Base-by-base conservation (phyloP, 345 rosid species). In the Murraya paniculata region DNA sequence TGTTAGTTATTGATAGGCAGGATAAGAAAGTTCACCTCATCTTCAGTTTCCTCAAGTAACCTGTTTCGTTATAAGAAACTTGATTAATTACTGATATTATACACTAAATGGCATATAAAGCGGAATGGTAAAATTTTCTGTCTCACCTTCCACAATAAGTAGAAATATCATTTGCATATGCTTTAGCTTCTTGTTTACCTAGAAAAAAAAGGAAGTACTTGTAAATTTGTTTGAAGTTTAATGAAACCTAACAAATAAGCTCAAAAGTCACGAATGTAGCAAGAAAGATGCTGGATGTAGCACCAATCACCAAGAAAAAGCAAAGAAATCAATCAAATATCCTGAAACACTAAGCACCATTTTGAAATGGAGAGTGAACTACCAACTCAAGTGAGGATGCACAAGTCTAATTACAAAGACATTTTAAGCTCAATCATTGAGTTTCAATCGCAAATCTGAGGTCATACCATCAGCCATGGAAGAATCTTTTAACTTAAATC, bases 111-210 rank as follows among this genome's bases (percentile, higher is more conserved):
- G 33, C 36, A 33, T 76, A 55, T 24, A 1, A 78, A 67, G 72
- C 53, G 33, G 50, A 48, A 39, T 24, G 22, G 39, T 38, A 68
- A 71, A 68, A 74, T 68, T 33, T 41, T 50, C 39, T 64, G 41
- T 80, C 90, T 87, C 78, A 94, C 99, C 95, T 90, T 86, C 97
- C 98, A 84, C 97, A 96, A 87, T 91, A 96, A 82, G 97, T 85
- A 75, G 99, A 86, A 74, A 96, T 87, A 61, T 88, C 97, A 80
- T 91, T 96, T 50, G 99, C 86, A 85, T 92, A 88, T 73, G 91
- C 93, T 78, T 86, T 87, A 73, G 99, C 99, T 86, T 96, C 97
- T 84, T 90, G 95, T 82, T 94, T 89, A 84, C 90, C 98, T 96
- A 85, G 22, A 68, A 86, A 81, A 50, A 72, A 35, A 59, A n/a